Evolutionary conservation across 768 basidiomycete species (phyloP).

Genomic region (Mycena vulgaris): DNA sequence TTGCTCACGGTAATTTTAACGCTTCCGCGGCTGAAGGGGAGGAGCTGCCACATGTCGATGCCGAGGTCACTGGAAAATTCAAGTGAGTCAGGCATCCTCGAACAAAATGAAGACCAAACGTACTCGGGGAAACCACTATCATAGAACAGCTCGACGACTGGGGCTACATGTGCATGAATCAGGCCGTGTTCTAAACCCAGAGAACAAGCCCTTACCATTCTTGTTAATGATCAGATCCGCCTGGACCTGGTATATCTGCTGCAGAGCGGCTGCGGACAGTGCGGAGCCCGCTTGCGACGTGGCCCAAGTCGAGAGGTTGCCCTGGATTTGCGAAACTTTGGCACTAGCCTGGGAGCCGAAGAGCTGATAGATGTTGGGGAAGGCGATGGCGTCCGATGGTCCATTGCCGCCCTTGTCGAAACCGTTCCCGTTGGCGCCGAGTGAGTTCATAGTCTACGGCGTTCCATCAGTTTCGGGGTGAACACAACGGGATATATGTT

Average conservation of each 20-base stretch:
- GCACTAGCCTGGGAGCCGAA: slow-evolving; percentile 53
- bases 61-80: slow-evolving; percentile 55
- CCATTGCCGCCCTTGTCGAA: slow-evolving; percentile 59
- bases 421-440: slow-evolving; percentile 58
- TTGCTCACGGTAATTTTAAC: slow-evolving; percentile 48
- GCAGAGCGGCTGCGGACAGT: slow-evolving; percentile 57
- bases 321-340: slow-evolving; percentile 54
- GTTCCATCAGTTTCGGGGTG: not conserved
- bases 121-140: slow-evolving; percentile 63
- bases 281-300: slow-evolving; percentile 58
- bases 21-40: slow-evolving; percentile 68
- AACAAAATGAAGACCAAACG: slow-evolving; percentile 29
- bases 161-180: slow-evolving; percentile 49
- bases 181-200: not conserved
- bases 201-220: slow-evolving; percentile 50
- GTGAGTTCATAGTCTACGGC: slow-evolving; percentile 54
- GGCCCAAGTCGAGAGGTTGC: slow-evolving; percentile 59
- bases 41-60: slow-evolving; percentile 67
- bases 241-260: slow-evolving; percentile 62
- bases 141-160: slow-evolving; percentile 64
- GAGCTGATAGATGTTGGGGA: slow-evolving; percentile 65
- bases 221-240: slow-evolving; percentile 61
- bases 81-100: not conserved
- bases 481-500: not conserved
- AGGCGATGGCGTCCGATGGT: slow-evolving; percentile 66